These are phyloP conservation scores for Boletus sensibilis DNA, from an alignment of 768 basidiomycete genomes.

Conservation along the genomic window DNA sequence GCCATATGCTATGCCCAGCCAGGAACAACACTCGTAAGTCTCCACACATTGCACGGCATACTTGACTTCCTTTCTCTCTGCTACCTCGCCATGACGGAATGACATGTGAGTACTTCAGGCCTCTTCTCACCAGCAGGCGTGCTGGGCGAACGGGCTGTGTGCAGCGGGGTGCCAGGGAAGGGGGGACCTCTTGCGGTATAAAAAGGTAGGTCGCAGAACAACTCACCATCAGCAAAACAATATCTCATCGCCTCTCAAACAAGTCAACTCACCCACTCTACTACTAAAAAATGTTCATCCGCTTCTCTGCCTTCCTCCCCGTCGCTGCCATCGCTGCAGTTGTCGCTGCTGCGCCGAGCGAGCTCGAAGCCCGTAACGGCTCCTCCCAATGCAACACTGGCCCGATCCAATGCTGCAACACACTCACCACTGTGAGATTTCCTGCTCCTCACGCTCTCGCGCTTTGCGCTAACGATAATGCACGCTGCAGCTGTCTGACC, in stretches of 20 bases:
- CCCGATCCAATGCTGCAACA: conserved; percentile 4
- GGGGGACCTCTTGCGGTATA: conserved; percentile 1
- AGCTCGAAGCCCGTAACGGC: neutral
- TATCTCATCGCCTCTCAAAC: neutral
- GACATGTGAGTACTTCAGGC: neutral
- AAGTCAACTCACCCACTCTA: neutral
- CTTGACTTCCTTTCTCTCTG: neutral
- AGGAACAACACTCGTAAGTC: neutral
- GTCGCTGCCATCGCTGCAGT: conserved; percentile 6
- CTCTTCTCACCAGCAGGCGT: neutral
- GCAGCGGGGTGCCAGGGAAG: neutral
- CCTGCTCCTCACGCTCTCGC: too few relatives aligned
- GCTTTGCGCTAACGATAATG: neutral
- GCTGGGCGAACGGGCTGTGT: neutral
- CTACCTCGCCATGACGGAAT: neutral
- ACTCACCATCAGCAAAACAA: neutral
- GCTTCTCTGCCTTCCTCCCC: conserved; percentile 5
- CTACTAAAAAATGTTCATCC: conserved; percentile 7
- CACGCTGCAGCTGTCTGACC: neutral
- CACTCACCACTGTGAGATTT: neutral
- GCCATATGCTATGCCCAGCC: too few relatives aligned
- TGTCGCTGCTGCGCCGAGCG: conserved; percentile 5
- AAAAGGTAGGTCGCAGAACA: neutral
- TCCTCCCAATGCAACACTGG: conserved; percentile 9
- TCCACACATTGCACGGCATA: neutral